A percentile compares a stretch with the other conserved stretches of the same genome.
Evolutionary conservation across 768 basidiomycete species (phyloP).

Genomic region (Phallus indusiatus): DNA sequence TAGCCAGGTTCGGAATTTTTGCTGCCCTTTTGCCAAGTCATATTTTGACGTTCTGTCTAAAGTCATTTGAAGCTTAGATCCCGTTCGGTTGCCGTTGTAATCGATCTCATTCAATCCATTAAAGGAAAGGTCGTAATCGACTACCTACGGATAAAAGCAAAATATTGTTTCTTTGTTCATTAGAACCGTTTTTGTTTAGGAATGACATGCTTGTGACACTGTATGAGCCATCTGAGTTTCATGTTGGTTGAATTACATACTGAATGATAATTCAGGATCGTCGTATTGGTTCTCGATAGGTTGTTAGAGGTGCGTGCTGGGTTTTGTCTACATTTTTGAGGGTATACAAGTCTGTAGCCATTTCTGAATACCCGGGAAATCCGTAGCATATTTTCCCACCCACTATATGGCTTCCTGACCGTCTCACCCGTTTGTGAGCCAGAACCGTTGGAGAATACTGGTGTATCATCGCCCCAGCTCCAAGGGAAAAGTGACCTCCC

Average conservation of each 20-base stretch:
- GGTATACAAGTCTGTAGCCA: conserved; percentile 36
- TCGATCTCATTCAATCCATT: conserved; percentile 98
- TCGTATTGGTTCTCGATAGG: conserved; percentile 76
- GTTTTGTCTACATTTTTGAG: neutral
- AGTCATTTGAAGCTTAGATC: conserved; percentile 96
- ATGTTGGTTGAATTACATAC: neutral
- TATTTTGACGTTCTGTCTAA: conserved; percentile 12
- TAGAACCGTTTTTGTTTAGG: conserved; percentile 72
- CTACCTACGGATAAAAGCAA: conserved; percentile 59
- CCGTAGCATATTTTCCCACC: conserved; percentile 75
- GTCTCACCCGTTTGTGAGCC: conserved; percentile 36
- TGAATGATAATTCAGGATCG: conserved; percentile 42
- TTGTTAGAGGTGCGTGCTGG: conserved; percentile 46
- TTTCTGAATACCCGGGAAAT: conserved; percentile 76
- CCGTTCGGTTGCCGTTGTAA: conserved; percentile 94
- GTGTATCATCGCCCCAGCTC: neutral
- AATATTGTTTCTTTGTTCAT: conserved; percentile 64
- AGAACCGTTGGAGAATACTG: neutral
- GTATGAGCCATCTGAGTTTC: conserved; percentile 36
- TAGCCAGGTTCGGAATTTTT: conserved; percentile 48
- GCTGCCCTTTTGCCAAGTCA: neutral
- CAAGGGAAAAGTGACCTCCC: neutral
- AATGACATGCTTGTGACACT: conserved; percentile 73
- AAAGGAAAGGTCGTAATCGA: conserved; percentile 99
- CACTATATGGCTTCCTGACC: conserved; percentile 62